Percentiles rank a stretch among this genome's conserved stretches.
These are phyloP conservation scores for Neofusicoccum cordaticola DNA, from an alignment of 2,329 filamentous ascomycete genomes.

Conservation along the genomic window DNA sequence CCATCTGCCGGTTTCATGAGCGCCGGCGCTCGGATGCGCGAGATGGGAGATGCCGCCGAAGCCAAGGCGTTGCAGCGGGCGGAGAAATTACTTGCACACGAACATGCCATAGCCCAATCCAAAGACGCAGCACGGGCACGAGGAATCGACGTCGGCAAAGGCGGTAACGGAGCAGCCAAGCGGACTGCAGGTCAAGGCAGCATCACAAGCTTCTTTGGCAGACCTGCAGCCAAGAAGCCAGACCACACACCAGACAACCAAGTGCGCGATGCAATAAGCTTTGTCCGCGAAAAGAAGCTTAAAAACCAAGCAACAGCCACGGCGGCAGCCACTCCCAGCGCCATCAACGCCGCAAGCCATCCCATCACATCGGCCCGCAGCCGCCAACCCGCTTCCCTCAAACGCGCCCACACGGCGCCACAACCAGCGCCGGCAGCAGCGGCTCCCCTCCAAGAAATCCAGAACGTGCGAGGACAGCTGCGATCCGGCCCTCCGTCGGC, in stretches of 20 bases:
- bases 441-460: not conserved
- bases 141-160: not conserved
- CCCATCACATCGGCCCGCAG: not conserved
- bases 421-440: not conserved
- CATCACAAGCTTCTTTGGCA: conserved; percentile 53
- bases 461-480: not conserved
- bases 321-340: not conserved
- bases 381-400: not conserved
- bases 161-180: not conserved
- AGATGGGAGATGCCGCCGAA: conserved; percentile 33
- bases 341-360: not conserved
- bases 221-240: conserved; percentile 24
- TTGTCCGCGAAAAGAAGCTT: conserved; percentile 14
- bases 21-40: conserved; percentile 37
- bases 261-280: conserved; percentile 5
- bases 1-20: conserved; percentile 35
- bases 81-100: conserved; percentile 27
- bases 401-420: not conserved
- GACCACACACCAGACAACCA: conserved; percentile 15
- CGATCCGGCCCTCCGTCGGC: not conserved
- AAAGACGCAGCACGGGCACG: conserved; percentile 22
- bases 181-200: conserved; percentile 48
- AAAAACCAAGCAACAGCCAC: not conserved
- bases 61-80: conserved; percentile 4
- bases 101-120: conserved; percentile 20